A percentile compares a stretch with the other conserved stretches of the same genome.
Conservation (phyloP, 768 basidiomycete genomes). For the Mycena maculata region DNA sequence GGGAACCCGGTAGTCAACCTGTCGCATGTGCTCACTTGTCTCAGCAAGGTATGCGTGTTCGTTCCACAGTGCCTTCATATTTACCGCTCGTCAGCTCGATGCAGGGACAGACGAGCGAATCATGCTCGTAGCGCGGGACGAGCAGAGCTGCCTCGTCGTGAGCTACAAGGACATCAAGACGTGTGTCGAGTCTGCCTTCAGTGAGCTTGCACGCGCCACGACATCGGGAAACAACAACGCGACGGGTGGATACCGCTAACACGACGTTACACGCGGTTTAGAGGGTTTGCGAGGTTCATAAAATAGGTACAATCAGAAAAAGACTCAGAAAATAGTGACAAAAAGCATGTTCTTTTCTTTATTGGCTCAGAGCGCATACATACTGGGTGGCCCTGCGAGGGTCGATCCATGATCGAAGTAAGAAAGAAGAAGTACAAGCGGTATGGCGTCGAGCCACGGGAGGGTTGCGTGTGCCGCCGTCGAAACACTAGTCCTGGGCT, state of each 20-base stretch:
- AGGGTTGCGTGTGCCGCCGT: neutral
- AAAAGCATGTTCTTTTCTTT: slow-evolving; percentile 40
- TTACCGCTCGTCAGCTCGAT: slow-evolving; percentile 73
- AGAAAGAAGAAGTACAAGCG: neutral
- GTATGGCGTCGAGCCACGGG: neutral
- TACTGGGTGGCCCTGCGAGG: neutral
- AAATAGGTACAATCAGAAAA: slow-evolving; percentile 77
- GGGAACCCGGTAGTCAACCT: slow-evolving; percentile 92
- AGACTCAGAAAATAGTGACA: slow-evolving; percentile 48
- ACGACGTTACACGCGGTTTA: neutral
- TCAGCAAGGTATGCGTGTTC: slow-evolving; percentile 99
- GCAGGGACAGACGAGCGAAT: slow-evolving; percentile 93
- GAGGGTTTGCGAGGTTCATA: slow-evolving; percentile 38
- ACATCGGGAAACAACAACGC: slow-evolving; percentile 13
- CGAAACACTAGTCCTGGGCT: slow-evolving; percentile 64
- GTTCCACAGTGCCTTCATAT: too few relatives aligned
- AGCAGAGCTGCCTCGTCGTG: slow-evolving; percentile 95
- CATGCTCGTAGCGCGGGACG: slow-evolving; percentile 95
- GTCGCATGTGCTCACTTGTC: slow-evolving; percentile 88
- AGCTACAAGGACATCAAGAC: slow-evolving; percentile 92
- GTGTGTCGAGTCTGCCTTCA: slow-evolving; percentile 87
- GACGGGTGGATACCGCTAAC: slow-evolving; percentile 27
- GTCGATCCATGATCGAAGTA: neutral
- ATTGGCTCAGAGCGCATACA: neutral
- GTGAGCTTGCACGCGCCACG: slow-evolving; percentile 60